These are phyloP conservation scores for Rubroshorea leprosula DNA, from an alignment of 345 rosid genomes.

Conservation along the genomic window DNA sequence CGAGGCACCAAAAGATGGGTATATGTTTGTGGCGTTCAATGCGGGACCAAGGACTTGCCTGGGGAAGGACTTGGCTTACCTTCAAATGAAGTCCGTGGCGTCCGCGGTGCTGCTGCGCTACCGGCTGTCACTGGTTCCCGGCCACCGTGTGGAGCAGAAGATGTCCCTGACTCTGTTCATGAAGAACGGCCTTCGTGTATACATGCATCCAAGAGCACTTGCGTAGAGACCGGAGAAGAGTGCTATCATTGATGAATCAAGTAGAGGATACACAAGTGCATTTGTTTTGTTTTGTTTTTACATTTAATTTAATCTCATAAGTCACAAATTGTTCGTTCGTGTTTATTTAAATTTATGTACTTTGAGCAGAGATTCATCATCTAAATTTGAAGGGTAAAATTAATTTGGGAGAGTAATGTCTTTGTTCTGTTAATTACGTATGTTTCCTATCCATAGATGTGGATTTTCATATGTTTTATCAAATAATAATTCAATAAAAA, in stretches of 20 bases:
- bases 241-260: not conserved
- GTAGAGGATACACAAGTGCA: constrained; percentile 9
- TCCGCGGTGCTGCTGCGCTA: constrained; percentile 79
- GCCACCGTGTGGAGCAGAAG: constrained; percentile 88
- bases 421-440: constrained; percentile 17
- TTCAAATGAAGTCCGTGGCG: constrained; percentile 87
- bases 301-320: constrained; percentile 14
- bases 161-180: constrained; percentile 89
- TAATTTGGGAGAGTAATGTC: constrained; percentile 12
- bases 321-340: constrained; percentile 17
- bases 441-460: constrained; percentile 11
- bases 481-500: constrained; percentile 18
- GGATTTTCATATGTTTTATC: constrained; percentile 20
- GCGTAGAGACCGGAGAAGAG: constrained; percentile 12
- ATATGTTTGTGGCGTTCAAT: constrained; percentile 80
- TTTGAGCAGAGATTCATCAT: constrained; percentile 1
- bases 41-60: constrained; percentile 93
- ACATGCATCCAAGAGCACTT: constrained; percentile 66
- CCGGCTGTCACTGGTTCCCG: constrained; percentile 57
- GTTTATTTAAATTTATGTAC: constrained; percentile 19
- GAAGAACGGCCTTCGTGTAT: constrained; percentile 73
- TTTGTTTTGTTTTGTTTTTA: constrained; percentile 12
- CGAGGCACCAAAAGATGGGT: constrained; percentile 70
- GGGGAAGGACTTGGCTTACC: constrained; percentile 88
- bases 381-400: constrained; percentile 3